Evolutionary conservation across 306 rosid species (phyloP).

Genomic region (Prunus armeniaca): DNA sequence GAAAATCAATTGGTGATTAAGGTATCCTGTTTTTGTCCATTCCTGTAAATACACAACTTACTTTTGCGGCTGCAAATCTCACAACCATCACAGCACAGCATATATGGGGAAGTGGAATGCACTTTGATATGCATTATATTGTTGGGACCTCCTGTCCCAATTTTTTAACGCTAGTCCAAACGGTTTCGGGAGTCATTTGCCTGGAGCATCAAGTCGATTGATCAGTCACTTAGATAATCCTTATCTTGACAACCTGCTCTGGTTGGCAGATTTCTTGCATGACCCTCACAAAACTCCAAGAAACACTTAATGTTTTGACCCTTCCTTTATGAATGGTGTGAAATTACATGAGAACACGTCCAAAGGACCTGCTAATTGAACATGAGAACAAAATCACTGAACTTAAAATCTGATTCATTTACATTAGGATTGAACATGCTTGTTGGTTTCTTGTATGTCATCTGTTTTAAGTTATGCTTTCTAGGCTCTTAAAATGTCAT

Average conservation of each 20-base stretch:
- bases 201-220: not conserved
- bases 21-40: not conserved
- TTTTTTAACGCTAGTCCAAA: not conserved
- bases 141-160: not conserved
- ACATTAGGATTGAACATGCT: not conserved
- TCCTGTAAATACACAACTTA: not conserved
- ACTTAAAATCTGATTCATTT: not conserved
- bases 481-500: conserved; percentile 4
- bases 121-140: not conserved
- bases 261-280: not conserved
- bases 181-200: not conserved
- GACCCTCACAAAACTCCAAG: not conserved
- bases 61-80: not conserved
- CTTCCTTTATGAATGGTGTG: not conserved
- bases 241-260: not conserved
- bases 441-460: not conserved
- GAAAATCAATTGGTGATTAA: not conserved
- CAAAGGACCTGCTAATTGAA: not conserved
- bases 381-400: not conserved
- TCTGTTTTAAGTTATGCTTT: not conserved
- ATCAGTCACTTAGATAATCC: not conserved
- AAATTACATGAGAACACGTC: not conserved
- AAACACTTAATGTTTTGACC: not conserved
- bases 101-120: not conserved
- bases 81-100: not conserved